Evolutionary conservation across 2,329 filamentous ascomycete genomes (phyloP), one percentile per base, ranked within the genome.

Genomic region (Beauveria pseudobassiana): DNA sequence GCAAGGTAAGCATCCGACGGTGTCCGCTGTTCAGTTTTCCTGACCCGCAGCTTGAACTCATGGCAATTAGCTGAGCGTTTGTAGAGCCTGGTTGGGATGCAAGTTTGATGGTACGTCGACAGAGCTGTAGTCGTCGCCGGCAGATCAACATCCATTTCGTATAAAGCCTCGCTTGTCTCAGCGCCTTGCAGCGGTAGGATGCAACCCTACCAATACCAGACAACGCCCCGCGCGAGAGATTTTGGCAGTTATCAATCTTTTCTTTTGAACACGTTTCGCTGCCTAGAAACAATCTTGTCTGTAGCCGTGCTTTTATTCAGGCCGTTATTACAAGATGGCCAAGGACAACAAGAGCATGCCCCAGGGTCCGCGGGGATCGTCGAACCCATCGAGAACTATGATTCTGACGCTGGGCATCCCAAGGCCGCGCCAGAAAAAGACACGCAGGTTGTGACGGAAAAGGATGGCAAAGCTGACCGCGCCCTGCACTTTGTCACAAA

Each of bases 401-500:
- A 26, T 20, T 58, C 55, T 30, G 43, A 58, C n/a, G n/a, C 28
- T 48, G 55, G 22, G 6, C 22, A 14, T 22, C 52, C 48, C 24
- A 20, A 24, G 9, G 28, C n/a, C 20, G 8, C 43, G 2, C 14
- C n/a, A 7, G n/a, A 28, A 3, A 43, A 16, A 14, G 50, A 46
- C 10, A n/a, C 24, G n/a, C n/a, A 50, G 3, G n/a, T 18, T 24
- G 42, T 26, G 28, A 30, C 26, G 7, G 43, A 61, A 10, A 51
- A 50, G 3, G 30, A 56, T 5, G 4, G n/a, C 52, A 48, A 49
- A 18, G 16, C 18, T n/a, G 48, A 45, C 24, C 24, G 52, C 22
- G 14, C 38, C 24, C 50, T 62, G 10, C 50, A 62, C 26, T 50
- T 65, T 26, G 63, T 68, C 28, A 64, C 64, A 9, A 43, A 63